Percentiles rank a stretch among this genome's conserved stretches.
These are phyloP conservation scores for Rehmannia glutinosa DNA, from an alignment of 257 asterid genomes.

Conservation along the genomic window DNA sequence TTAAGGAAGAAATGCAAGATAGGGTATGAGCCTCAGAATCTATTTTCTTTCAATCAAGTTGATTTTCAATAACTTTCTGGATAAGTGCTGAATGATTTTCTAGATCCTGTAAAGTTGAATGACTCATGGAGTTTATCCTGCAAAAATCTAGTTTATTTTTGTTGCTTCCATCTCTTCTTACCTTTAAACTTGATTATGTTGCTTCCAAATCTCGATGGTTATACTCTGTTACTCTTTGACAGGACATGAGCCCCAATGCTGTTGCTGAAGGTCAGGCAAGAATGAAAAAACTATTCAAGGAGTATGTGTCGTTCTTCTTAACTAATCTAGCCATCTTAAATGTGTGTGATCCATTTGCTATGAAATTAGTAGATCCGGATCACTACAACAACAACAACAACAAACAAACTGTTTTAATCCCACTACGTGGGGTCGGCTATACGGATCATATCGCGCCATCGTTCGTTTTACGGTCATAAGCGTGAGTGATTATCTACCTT, in stretches of 20 bases:
- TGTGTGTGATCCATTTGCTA: conserved; percentile 1
- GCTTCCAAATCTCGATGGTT: conserved; percentile 6
- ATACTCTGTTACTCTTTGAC: conserved; percentile 20
- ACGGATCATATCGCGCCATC: no score
- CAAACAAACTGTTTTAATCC: no score
- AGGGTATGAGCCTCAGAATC: conserved; percentile 41
- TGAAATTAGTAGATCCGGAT: background rate
- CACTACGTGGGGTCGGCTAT: no score
- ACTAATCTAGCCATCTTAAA: conserved; percentile 1
- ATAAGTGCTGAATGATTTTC: background rate
- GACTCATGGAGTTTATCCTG: conserved; percentile 9
- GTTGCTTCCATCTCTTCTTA: conserved; percentile 7
- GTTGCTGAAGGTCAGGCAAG: conserved; percentile 72
- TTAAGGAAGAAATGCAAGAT: conserved; percentile 70
- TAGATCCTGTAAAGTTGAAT: background rate
- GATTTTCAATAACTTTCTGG: conserved; percentile 2
- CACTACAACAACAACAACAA: no score
- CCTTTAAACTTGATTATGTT: background rate
- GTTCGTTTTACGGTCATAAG: no score
- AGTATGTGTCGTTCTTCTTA: conserved; percentile 53
- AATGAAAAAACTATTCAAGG: conserved; percentile 55
- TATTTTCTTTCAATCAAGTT: conserved; percentile 14
- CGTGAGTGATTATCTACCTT: no score
- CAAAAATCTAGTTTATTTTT: conserved; percentile 5
- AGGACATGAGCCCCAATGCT: conserved; percentile 75